These are phyloP conservation scores for Elsinoe perseae DNA, from an alignment of 2,329 filamentous ascomycete species.

Conservation along the genomic window DNA sequence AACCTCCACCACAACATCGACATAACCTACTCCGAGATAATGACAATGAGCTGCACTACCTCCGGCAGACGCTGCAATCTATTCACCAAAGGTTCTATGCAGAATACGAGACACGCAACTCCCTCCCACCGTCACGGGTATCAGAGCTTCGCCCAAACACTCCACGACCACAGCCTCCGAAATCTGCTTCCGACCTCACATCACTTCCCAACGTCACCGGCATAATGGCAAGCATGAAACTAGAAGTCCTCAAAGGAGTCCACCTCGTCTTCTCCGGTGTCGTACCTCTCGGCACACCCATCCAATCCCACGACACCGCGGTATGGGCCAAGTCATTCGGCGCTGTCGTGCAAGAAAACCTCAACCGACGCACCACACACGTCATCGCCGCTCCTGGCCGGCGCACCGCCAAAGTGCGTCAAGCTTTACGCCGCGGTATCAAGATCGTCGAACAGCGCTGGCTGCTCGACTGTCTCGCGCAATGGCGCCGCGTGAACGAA, in stretches of 20 bases:
- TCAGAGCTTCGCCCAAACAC: constrained; percentile 46
- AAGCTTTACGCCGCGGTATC: constrained; percentile 70
- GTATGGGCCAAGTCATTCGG: constrained; percentile 83
- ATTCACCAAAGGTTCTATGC: constrained; percentile 78
- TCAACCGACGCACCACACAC: constrained; percentile 54
- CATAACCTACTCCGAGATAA: constrained; percentile 83
- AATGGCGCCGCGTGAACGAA: constrained; percentile 77
- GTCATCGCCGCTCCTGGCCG: constrained; percentile 63
- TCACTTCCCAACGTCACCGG: constrained; percentile 76
- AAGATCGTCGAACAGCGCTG: constrained; percentile 89
- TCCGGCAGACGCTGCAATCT: constrained; percentile 66
- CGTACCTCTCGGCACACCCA: constrained; percentile 71
- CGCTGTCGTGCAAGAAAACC: constrained; percentile 55
- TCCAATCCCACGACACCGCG: constrained; percentile 73
- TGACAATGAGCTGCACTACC: constrained; percentile 69
- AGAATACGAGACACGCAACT: constrained; percentile 54
- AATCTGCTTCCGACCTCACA: constrained; percentile 40
- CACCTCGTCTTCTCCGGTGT: constrained; percentile 85
- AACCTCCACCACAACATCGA: constrained; percentile 38
- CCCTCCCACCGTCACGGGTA: constrained; percentile 28
- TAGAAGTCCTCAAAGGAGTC: constrained; percentile 62
- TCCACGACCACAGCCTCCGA: constrained; percentile 37
- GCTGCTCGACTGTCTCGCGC: constrained; percentile 75
- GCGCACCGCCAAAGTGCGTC: constrained; percentile 82
- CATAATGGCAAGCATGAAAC: constrained; percentile 78